Conservation (phyloP, 2,329 filamentous ascomycete genomes). For the Colletotrichum caudatum region DNA sequence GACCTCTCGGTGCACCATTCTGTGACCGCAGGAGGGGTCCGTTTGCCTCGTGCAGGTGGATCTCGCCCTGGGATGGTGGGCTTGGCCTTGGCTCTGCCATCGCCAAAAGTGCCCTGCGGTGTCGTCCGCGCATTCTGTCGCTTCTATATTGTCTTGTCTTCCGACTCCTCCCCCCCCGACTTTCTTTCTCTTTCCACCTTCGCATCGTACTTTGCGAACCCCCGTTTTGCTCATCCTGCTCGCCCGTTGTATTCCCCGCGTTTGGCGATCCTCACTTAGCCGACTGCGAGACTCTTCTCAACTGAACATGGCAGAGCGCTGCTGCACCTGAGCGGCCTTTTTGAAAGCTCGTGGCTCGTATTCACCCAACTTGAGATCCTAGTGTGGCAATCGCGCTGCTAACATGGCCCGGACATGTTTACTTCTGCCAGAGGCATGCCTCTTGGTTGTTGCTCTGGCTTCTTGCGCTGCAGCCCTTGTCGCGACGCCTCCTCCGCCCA, state of each 20-base stretch:
- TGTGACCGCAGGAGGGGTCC: conserved; percentile 31
- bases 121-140: conserved; percentile 13
- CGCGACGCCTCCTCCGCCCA: conserved; percentile 21
- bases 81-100: conserved; percentile 31
- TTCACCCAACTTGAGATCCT: conserved; percentile 1
- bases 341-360: conserved; percentile 34
- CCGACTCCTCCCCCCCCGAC: neutral
- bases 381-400: neutral
- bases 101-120: conserved; percentile 26
- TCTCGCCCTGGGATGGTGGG: conserved; percentile 32
- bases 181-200: conserved; percentile 11
- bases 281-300: conserved; percentile 27
- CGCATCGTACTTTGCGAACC: neutral
- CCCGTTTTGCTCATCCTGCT: neutral
- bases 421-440: conserved; percentile 14
- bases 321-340: conserved; percentile 35
- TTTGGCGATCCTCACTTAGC: conserved; percentile 9
- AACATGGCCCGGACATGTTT: conserved; percentile 23
- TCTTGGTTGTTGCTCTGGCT: conserved; percentile 26
- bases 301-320: conserved; percentile 41
- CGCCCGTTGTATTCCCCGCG: neutral
- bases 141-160: neutral
- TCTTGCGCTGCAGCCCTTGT: conserved; percentile 15
- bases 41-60: conserved; percentile 40
- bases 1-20: conserved; percentile 31